Conservation (phyloP, 768 basidiomycete genomes). For the Phanerodontia chrysosporium region DNA sequence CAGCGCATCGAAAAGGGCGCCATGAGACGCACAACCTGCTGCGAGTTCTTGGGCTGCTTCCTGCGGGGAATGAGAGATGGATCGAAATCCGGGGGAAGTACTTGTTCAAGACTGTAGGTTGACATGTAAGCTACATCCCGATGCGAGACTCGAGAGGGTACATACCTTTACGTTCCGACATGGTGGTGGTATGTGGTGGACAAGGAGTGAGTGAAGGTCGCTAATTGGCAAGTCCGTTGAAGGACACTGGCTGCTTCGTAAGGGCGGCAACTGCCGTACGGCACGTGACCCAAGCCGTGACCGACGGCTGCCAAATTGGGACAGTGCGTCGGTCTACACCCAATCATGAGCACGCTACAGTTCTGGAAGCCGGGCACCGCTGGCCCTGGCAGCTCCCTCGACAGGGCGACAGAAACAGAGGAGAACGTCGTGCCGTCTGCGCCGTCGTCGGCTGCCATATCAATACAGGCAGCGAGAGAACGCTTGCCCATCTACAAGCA, state of each 20-base stretch:
- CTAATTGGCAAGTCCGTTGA: neutral
- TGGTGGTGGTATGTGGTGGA: constrained; percentile 29
- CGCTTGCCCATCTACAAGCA: constrained; percentile 89
- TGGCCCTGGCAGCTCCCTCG: constrained; percentile 83
- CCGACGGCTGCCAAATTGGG: neutral
- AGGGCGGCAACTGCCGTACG: neutral
- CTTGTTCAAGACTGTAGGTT: constrained; percentile 77
- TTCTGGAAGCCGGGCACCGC: constrained; percentile 91
- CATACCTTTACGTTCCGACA: constrained; percentile 83
- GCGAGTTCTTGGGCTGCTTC: constrained; percentile 88
- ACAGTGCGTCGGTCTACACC: neutral
- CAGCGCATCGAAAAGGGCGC: constrained; percentile 98
- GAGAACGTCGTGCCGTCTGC: constrained; percentile 67
- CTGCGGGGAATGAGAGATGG: constrained; percentile 92
- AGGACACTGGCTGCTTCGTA: neutral
- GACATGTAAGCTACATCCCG: neutral
- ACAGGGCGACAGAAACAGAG: constrained; percentile 77
- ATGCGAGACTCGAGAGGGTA: neutral
- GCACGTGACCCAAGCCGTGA: neutral
- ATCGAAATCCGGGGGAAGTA: constrained; percentile 98
- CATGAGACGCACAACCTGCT: constrained; percentile 98
- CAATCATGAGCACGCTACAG: constrained; percentile 47
- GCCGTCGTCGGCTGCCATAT: constrained; percentile 46
- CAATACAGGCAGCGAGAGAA: constrained; percentile 74
- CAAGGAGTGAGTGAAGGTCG: neutral